Percentiles rank a stretch among this genome's conserved stretches.
Evolutionary conservation across 352 stramenopile species (phyloP).

Genomic region (Globisporangium radiosum): DNA sequence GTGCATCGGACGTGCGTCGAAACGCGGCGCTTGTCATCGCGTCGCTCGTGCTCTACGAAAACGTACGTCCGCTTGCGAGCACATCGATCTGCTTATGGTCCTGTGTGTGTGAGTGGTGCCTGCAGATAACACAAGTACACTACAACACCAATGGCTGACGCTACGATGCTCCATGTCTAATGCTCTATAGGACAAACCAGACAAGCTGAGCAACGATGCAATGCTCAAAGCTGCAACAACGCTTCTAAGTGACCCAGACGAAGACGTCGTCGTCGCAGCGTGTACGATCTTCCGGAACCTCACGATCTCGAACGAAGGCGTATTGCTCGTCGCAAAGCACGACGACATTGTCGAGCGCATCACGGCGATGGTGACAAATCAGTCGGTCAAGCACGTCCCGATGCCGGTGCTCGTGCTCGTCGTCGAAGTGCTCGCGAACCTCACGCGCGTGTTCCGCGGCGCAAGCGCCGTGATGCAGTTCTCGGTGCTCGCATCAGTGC

Average conservation of each 20-base stretch:
- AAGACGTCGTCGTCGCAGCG: constrained; percentile 35
- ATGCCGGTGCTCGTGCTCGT: constrained; percentile 25
- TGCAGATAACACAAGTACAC: constrained; percentile 4
- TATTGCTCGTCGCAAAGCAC: constrained; percentile 30
- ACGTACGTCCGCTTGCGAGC: constrained; percentile 15
- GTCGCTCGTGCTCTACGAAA: constrained; percentile 49
- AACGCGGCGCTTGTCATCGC: constrained; percentile 42
- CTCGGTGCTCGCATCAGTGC: constrained; percentile 33
- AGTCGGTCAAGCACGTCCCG: constrained; percentile 36
- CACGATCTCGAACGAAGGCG: constrained; percentile 50
- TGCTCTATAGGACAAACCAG: too few species aligned
- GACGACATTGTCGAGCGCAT: constrained; percentile 32
- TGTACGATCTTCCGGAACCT: constrained; percentile 54
- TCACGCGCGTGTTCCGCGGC: constrained; percentile 57
- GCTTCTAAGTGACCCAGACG: constrained; percentile 35
- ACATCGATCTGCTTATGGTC: too few species aligned
- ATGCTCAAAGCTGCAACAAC: constrained; percentile 39
- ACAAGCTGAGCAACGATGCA: constrained; percentile 30
- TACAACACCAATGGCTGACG: constrained; percentile 24
- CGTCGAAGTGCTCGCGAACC: constrained; percentile 38
- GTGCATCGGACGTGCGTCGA: constrained; percentile 29
- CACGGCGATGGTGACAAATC: constrained; percentile 34
- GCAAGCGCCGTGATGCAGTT: constrained; percentile 33
- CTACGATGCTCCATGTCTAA: too few species aligned
- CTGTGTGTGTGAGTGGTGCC: too few species aligned